Conservation (phyloP, 2,329 filamentous ascomycete species). For the Trichoderma sp. region DNA sequence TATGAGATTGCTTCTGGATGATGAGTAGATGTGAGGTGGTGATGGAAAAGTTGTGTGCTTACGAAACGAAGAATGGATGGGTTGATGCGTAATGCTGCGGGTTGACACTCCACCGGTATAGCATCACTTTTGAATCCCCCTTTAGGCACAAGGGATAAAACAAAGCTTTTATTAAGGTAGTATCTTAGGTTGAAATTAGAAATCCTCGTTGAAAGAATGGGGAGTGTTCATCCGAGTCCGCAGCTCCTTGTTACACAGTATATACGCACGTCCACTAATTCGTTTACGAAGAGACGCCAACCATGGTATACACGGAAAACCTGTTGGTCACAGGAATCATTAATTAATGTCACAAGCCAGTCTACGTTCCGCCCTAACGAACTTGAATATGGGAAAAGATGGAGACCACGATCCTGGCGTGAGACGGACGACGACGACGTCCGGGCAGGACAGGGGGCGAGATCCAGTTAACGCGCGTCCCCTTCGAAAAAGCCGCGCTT, state of each 20-base stretch:
- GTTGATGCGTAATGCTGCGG: neutral
- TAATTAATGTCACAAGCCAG: neutral
- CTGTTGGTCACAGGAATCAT: neutral
- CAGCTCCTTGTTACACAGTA: neutral
- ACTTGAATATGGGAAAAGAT: neutral
- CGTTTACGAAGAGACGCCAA: neutral
- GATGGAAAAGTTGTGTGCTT: neutral
- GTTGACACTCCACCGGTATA: neutral
- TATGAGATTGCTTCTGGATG: neutral
- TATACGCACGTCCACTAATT: neutral
- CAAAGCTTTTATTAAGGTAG: neutral
- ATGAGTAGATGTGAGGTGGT: neutral
- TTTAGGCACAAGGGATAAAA: neutral
- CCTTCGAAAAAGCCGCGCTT: neutral
- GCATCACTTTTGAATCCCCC: neutral
- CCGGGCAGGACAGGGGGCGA: slow-evolving; percentile 5
- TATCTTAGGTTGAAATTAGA: neutral
- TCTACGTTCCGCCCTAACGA: too few species aligned
- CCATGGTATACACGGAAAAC: neutral
- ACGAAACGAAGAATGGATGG: neutral
- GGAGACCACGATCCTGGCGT: neutral
- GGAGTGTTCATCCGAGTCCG: neutral
- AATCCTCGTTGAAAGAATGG: neutral
- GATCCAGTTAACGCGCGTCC: slow-evolving; percentile 18
- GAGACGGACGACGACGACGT: neutral